These are phyloP conservation scores for Chlamydomonas applanata DNA, from an alignment of 139 green algal species.

Conservation along the genomic window DNA sequence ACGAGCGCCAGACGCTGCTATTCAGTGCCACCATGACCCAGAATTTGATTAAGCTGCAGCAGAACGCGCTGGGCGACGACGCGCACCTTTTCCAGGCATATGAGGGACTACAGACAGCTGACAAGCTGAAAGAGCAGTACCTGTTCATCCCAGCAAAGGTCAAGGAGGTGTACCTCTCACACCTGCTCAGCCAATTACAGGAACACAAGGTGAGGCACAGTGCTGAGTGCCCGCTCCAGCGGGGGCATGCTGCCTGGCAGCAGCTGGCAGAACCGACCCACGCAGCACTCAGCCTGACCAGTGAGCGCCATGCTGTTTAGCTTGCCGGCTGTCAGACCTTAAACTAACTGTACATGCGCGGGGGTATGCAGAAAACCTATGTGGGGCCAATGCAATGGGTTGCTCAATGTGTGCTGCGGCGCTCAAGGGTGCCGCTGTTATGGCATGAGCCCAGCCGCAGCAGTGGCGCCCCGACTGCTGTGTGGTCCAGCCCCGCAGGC, in stretches of 20 bases:
- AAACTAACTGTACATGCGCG: too few relatives aligned
- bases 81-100: constrained; percentile 70
- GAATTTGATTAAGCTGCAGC: constrained; percentile 63
- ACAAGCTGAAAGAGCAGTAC: constrained; percentile 84
- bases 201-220: constrained; percentile 29
- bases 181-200: constrained; percentile 76
- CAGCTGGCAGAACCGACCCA: too few relatives aligned
- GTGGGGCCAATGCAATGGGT: too few relatives aligned
- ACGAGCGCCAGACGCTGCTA: constrained; percentile 88
- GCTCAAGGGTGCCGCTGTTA: too few relatives aligned
- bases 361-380: too few relatives aligned
- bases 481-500: too few relatives aligned
- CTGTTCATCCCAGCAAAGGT: constrained; percentile 92
- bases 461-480: too few relatives aligned
- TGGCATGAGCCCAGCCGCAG: too few relatives aligned
- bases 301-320: too few relatives aligned
- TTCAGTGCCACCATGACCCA: constrained; percentile 92
- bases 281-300: too few relatives aligned
- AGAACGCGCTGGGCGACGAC: constrained; percentile 24
- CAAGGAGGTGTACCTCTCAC: constrained; percentile 95
- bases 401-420: too few relatives aligned
- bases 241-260: neutral
- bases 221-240: neutral
- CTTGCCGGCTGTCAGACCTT: too few relatives aligned
- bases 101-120: constrained; percentile 82